Conservation (phyloP, 1,139 yeast genomes). For the Debaryomyces udenii region DNA sequence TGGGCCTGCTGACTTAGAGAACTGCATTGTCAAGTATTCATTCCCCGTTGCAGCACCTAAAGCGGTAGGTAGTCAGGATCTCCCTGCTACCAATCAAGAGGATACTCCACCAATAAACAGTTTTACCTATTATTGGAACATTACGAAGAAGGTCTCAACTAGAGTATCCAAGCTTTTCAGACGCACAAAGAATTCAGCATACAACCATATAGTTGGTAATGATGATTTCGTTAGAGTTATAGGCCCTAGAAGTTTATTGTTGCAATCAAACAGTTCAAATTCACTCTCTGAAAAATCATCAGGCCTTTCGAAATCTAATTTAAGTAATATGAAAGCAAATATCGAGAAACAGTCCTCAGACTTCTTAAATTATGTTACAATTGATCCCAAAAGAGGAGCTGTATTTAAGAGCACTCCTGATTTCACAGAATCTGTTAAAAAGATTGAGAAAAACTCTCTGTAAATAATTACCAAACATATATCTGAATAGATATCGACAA, state of each 20-base stretch:
- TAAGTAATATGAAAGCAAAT: constrained; percentile 1
- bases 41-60: constrained; percentile 18
- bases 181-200: constrained; percentile 11
- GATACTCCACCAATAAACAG: too few relatives aligned
- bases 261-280: constrained; percentile 41
- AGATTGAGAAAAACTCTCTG: constrained; percentile 23
- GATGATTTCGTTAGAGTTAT: constrained; percentile 48
- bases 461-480: not conserved
- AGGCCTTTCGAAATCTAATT: constrained; percentile 1
- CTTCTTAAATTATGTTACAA: constrained; percentile 49
- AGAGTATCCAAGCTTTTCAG: not conserved
- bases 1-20: constrained; percentile 50
- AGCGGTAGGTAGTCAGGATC: not conserved
- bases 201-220: constrained; percentile 32
- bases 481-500: too few relatives aligned
- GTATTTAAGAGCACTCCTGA: constrained; percentile 47
- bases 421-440: constrained; percentile 40
- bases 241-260: constrained; percentile 59
- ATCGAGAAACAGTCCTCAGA: constrained; percentile 25
- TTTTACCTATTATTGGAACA: constrained; percentile 5
- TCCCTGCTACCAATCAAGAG: too few relatives aligned
- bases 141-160: not conserved
- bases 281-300: constrained; percentile 16
- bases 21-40: constrained; percentile 35
- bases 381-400: constrained; percentile 42